Percentiles rank a stretch among this genome's conserved stretches.
Evolutionary conservation across 139 green algal species (phyloP).

Genomic region (Dunaliella primolecta): DNA sequence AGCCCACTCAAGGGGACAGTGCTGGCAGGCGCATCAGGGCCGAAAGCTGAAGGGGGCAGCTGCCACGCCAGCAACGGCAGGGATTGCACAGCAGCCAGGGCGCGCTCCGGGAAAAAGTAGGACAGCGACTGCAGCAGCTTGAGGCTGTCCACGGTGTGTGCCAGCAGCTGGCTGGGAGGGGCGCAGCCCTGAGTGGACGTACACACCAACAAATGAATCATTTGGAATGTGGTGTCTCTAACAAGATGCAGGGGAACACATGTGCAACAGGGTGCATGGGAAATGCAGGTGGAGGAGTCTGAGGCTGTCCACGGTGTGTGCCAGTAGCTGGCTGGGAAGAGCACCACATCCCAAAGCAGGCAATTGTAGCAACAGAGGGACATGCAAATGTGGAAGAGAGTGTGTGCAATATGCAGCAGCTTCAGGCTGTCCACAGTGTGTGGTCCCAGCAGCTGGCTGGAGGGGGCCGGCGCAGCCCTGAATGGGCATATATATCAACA

Average conservation of each 20-base stretch:
- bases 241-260: no score
- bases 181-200: no score
- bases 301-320: neutral
- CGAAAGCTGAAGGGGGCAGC: neutral
- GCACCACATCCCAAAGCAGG: neutral
- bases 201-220: no score
- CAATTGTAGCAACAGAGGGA: no score
- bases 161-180: neutral
- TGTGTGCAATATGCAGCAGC: no score
- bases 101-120: neutral
- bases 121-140: neutral
- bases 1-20: neutral
- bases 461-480: no score
- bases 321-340: neutral
- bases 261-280: no score
- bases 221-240: no score
- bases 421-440: no score
- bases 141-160: neutral
- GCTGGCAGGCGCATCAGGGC: neutral
- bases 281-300: neutral
- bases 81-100: neutral
- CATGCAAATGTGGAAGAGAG: no score
- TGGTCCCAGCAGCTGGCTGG: no score
- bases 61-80: neutral
- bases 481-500: no score